Base-by-base conservation (phyloP, 2,329 filamentous ascomycete species). In the Cyphellophora attinorum region DNA sequence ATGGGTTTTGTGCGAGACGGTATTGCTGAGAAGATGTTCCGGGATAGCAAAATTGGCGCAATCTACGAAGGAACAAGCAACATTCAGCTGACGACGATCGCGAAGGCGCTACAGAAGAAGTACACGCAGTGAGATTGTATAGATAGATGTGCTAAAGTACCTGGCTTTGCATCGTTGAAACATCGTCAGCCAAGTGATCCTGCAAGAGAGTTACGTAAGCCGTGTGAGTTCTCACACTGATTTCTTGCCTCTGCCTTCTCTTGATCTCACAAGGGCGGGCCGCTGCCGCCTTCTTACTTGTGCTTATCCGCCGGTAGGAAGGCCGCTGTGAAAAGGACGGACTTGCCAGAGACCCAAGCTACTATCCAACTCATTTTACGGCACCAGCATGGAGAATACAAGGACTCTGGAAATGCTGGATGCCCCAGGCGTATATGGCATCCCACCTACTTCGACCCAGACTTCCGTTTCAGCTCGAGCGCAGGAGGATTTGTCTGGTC, bases 1-100 rank as follows among this genome's bases (percentile, higher is more conserved):
- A 96, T 98, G 91, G 91, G 91, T 29, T 98, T 98, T 52, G 91
- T 98, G 11, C 71, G 91, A 29, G 91, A 98, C 60, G 91, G 91
- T 0, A 77, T 94, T 39, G 91, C 91, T 1, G 91, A 98, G 76
- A 98, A 98, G 76, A 95, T 81, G 67, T 98, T 81, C 72, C 73
- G 91, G 30, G 91, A 98, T 59, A 91, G 83, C 71, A 98, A 96
- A 79, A 98, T 98, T 54, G 91, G 91, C 6, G 86, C 86, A 46
- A 96, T 95, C 50, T 95, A 95, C 58, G 89, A 95, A 67, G 91
- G 91, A 19, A 70, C 67, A 34, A 71, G 67, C 56, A 81, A 81
- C 50, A 80, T 81, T 46, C 77, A 81, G 56, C 53, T 83, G 50
- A 72, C 72, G 51, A 84, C 79, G 3, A 83, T 84, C 58, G 78